Percentiles rank a stretch among this genome's conserved stretches.
Conservation (phyloP, 345 rosid genomes). For the Ailanthus altissimus region DNA sequence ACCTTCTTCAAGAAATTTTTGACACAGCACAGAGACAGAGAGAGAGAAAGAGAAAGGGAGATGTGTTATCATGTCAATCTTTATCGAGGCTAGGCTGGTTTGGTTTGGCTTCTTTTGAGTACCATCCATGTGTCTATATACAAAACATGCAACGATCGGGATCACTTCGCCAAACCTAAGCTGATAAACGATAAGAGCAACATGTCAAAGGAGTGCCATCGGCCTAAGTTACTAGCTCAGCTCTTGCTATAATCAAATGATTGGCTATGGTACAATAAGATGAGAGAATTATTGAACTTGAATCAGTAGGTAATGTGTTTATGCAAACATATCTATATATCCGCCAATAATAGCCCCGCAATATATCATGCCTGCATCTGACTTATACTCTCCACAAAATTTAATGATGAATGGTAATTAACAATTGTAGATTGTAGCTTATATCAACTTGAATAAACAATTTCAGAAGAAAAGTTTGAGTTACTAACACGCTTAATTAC, state of each 20-base stretch:
- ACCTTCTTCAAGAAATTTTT: background rate
- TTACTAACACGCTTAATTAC: too few relatives aligned
- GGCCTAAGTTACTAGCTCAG: background rate
- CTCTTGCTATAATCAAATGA: conserved; percentile 11
- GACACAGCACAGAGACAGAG: background rate
- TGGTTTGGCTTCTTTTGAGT: conserved; percentile 10
- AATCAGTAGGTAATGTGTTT: too few relatives aligned
- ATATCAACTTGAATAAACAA: too few relatives aligned
- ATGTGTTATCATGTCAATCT: conserved; percentile 7
- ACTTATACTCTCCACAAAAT: too few relatives aligned
- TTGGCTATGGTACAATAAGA: background rate
- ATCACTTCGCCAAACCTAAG: too few relatives aligned
- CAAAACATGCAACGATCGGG: conserved; percentile 6
- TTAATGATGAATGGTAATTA: too few relatives aligned
- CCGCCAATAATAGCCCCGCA: too few relatives aligned
- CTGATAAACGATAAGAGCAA: background rate
- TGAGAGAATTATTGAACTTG: too few relatives aligned
- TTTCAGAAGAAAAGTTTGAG: too few relatives aligned
- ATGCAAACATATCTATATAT: too few relatives aligned
- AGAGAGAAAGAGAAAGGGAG: background rate
- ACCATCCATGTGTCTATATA: conserved; percentile 3
- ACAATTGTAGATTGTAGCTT: too few relatives aligned
- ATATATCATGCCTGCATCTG: too few relatives aligned
- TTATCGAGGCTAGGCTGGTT: conserved; percentile 28
- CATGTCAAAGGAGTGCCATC: background rate